Conservation (phyloP, 371 early-diverging fungal species). For the Umbelopsis sp. region DNA sequence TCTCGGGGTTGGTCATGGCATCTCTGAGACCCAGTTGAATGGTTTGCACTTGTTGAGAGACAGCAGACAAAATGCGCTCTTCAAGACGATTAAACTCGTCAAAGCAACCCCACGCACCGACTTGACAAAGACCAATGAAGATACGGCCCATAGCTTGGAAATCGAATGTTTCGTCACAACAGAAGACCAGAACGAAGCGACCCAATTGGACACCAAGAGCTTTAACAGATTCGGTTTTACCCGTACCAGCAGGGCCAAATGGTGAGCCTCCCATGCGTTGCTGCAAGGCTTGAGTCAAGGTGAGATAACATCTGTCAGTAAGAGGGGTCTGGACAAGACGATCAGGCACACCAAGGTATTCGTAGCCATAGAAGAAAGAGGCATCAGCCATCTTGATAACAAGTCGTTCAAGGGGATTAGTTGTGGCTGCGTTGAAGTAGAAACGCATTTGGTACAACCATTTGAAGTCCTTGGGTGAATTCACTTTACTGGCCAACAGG, state of each 20-base stretch:
- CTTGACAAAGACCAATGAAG: conserved; percentile 97
- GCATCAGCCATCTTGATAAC: conserved; percentile 94
- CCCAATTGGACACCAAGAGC: conserved; percentile 96
- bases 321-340: conserved; percentile 97
- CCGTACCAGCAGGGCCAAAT: conserved; percentile 97
- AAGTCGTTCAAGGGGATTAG: conserved; percentile 76
- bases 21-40: conserved; percentile 94
- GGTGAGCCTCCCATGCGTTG: conserved; percentile 94
- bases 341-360: conserved; percentile 96
- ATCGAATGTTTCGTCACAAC: conserved; percentile 99
- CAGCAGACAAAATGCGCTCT: conserved; percentile 96
- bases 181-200: conserved; percentile 97
- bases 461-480: conserved; percentile 77
- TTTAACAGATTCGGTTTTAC: conserved; percentile 99
- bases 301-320: conserved; percentile 97
- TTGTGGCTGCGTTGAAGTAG: conserved; percentile 73
- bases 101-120: conserved; percentile 99
- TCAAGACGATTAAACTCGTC: conserved; percentile 99
- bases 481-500: conserved; percentile 61
- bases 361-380: conserved; percentile 93
- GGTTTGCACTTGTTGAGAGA: conserved; percentile 98
- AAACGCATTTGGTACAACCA: conserved; percentile 99
- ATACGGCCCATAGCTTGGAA: conserved; percentile 99
- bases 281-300: conserved; percentile 96
- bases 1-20: conserved; percentile 59